Evolutionary conservation across 257 asterid species (phyloP), one percentile per base, ranked within the genome.

Genomic region (Solanum habrochaites): DNA sequence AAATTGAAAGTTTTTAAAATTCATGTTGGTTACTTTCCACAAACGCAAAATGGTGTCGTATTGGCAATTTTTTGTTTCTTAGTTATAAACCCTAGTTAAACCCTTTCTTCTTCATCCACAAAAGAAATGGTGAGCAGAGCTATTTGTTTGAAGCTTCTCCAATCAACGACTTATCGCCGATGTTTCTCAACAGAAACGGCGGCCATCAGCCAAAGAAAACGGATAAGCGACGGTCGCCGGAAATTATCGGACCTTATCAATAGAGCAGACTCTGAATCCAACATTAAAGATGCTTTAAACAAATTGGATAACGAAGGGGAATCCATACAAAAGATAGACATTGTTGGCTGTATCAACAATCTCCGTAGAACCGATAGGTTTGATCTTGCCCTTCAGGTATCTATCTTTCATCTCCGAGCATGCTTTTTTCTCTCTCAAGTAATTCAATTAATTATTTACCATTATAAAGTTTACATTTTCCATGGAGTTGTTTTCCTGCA

Each of bases 371-470:
- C 85, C 87, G 87, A 90, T 39, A 88, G 90, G 64, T 90, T 70
- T 87, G 64, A 29, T 75, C 70, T 90, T 14, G 95, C 98, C 60
- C 93, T 94, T 70, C 94, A 93, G 98, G 98, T 94, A 23, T 23
- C 5, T 42, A 8, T 52, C 40, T 43, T 5, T n/a, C 31, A 72
- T 29, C 29, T 37, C 35, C 8, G 39, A 49, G 7, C 40, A 20
- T 82, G 25, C 11, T 23, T 69, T 52, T 52, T 16, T 5, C 1
- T 18, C 0, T 18, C n/a, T 52, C 62, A 18, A 81, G 27, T 35
- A 37, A 21, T 13, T n/a, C 40, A 20, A 20, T 72, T 72, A 72
- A 73, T 20, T 80, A 27, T 10, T 78, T 47, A 8, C 18, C 9
- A 45, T 80, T 42, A 80, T 80, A 80, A 27, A 27, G 67, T 29